These are phyloP conservation scores for Trichophyton verrucosum DNA, from an alignment of 2,329 filamentous ascomycete species.

Conservation along the genomic window DNA sequence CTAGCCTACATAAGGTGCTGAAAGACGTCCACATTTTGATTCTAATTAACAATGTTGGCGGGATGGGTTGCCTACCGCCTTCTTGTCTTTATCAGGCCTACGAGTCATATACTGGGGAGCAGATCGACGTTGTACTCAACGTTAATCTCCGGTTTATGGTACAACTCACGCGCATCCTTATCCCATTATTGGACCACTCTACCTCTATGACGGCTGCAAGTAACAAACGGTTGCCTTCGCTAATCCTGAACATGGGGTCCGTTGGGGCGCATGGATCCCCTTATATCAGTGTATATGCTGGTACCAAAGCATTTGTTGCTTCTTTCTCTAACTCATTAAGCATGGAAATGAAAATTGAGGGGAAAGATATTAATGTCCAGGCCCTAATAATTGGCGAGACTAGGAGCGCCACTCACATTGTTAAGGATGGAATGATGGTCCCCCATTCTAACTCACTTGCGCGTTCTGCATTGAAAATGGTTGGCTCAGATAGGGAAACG, in stretches of 20 bases:
- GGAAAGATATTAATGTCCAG: constrained; percentile 29
- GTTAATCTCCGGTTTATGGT: constrained; percentile 41
- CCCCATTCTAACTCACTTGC: constrained; percentile 23
- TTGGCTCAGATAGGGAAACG: constrained; percentile 23
- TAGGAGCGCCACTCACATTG: constrained; percentile 18
- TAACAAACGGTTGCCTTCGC: constrained; percentile 22
- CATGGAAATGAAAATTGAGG: constrained; percentile 33
- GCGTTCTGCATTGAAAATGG: constrained; percentile 21
- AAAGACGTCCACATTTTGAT: constrained; percentile 37
- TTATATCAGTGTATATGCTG: constrained; percentile 36
- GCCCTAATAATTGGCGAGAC: constrained; percentile 26
- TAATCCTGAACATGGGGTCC: constrained; percentile 43
- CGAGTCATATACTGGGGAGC: constrained; percentile 23
- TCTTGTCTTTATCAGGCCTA: constrained; percentile 26
- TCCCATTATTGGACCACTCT: constrained; percentile 32
- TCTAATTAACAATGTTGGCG: constrained; percentile 47
- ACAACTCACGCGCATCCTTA: constrained; percentile 36
- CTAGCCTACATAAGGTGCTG: constrained; percentile 19
- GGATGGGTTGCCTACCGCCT: constrained; percentile 17
- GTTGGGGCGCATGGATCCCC: constrained; percentile 37
- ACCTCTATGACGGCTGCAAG: constrained; percentile 15
- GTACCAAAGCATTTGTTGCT: constrained; percentile 37
- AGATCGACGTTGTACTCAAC: constrained; percentile 34
- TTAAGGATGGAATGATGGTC: constrained; percentile 17
- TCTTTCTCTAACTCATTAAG: constrained; percentile 30